Base-by-base conservation (phyloP, 2,329 filamentous ascomycete species). In the Penicillium sp. region DNA sequence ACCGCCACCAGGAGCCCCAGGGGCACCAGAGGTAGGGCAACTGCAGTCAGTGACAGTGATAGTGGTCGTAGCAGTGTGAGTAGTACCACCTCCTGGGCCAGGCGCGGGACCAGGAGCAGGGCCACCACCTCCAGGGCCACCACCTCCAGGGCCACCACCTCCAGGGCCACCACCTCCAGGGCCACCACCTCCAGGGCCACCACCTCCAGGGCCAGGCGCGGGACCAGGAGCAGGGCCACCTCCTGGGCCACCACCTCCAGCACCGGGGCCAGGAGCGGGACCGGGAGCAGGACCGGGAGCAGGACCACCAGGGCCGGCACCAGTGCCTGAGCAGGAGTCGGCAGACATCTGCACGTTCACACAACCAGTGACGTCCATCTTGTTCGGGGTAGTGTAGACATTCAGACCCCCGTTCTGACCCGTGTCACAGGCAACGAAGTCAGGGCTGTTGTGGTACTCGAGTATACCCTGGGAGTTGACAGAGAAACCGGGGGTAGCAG, bases 371-470 rank as follows among this genome's bases (percentile, higher is more conserved):
- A 74, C 65, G 61, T 66, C 63, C 1, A 60, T 49, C 58, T 71
- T 68, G 60, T 71, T 64, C 50, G 53, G 53, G 19, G 66, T 68
- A n/a, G 70, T 77, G 61, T 78, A 79, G 63, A 80, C 66, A 61
- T 80, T 79, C 58, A 73, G 60, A 27, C 70, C 75, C 25, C 67
- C 68, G 44, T 76, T 71, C 51, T 75, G 62, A 27, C 73, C 75
- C 21, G 85, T 86, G 29, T 82, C 79, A 68, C 87, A 89, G 43
- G 85, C 81, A 66, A 82, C 85, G 70, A 89, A 89, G 29, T 74
- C 73, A 3, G 76, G 71, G 64, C 76, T 79, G 45, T 80, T 81
- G 33, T 83, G 74, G 71, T 81, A 83, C 2, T 76, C 76, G 21
- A 89, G 67, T 7, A 70, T 66, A 35, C 86, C 85, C 58, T 82